phyloP scores from a whole-genome alignment of 148 eudicot genomes.

The Cornus suecica region DNA sequence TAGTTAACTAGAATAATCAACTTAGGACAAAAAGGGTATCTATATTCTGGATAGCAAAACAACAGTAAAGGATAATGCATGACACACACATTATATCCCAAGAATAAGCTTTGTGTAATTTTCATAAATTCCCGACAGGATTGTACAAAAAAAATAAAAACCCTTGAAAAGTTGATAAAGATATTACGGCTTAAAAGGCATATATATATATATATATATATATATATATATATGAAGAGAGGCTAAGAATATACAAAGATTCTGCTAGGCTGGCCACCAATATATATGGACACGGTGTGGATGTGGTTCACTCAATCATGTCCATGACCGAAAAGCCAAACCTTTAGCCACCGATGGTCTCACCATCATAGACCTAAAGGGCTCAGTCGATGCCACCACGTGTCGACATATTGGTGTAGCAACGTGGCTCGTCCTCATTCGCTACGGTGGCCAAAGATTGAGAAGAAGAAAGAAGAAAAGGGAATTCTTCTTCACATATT shows the following conservation, averaged over 20 bases:
- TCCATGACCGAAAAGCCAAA: slow-evolving; percentile 6
- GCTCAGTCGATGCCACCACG: neutral
- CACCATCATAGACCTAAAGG: slow-evolving; percentile 9
- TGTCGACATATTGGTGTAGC: neutral
- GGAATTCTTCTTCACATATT: slow-evolving; percentile 18
- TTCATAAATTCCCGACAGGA: slow-evolving; percentile 7
- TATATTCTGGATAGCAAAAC: neutral
- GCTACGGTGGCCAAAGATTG: neutral
- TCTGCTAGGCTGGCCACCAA: slow-evolving; percentile 20
- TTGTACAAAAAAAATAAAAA: neutral
- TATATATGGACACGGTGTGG: neutral
- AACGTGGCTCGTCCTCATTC: slow-evolving; percentile 15
- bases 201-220: no score
- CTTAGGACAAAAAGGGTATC: neutral
- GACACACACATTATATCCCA: neutral
- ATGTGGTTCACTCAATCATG: neutral
- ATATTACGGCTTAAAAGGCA: no score
- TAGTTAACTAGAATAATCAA: neutral
- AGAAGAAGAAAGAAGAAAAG: neutral
- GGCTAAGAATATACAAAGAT: slow-evolving; percentile 20
- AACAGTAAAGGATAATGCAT: neutral
- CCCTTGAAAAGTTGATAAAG: neutral
- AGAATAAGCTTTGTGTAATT: neutral
- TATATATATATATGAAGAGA: neutral
- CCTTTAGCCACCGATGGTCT: slow-evolving; percentile 15